These are phyloP conservation scores for Echium plantagineum DNA, from an alignment of 257 asterid genomes.

Conservation along the genomic window DNA sequence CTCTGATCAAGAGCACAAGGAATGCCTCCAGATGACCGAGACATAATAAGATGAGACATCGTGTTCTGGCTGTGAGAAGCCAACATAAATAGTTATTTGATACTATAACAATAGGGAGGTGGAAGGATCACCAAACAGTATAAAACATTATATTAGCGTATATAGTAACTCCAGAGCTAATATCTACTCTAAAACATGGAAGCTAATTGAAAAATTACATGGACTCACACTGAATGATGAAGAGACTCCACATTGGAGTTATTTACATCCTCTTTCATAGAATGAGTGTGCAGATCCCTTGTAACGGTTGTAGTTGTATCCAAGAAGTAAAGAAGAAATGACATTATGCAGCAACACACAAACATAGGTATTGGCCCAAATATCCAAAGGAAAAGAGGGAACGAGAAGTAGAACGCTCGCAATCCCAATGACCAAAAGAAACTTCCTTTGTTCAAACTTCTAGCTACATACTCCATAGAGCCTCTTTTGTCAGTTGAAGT, in stretches of 20 bases:
- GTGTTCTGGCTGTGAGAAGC: too few relatives aligned
- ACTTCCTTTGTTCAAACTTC: conserved; percentile 55
- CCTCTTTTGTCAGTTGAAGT: conserved; percentile 32
- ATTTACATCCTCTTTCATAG: conserved; percentile 17
- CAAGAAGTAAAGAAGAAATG: conserved; percentile 50
- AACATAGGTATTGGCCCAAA: conserved; percentile 79
- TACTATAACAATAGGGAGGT: too few relatives aligned
- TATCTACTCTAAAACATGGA: background rate
- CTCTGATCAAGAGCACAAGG: too few relatives aligned
- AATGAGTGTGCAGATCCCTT: conserved; percentile 35
- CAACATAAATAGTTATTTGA: too few relatives aligned
- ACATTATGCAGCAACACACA: conserved; percentile 44
- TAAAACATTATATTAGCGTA: too few relatives aligned
- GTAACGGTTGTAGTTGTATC: conserved; percentile 59
- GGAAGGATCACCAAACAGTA: too few relatives aligned
- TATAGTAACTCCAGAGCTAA: background rate
- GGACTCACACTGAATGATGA: conserved; percentile 12
- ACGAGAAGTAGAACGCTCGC: conserved; percentile 68
- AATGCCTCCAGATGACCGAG: too few relatives aligned
- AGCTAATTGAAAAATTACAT: background rate
- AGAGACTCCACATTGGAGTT: conserved; percentile 30
- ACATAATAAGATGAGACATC: too few relatives aligned
- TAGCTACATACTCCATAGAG: conserved; percentile 51
- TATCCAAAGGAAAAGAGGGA: conserved; percentile 70
- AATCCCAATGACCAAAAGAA: conserved; percentile 77